Evolutionary conservation across 2,329 filamentous ascomycete species (phyloP), one percentile per base, ranked within the genome.

Genomic region (Cladosporium sp.): DNA sequence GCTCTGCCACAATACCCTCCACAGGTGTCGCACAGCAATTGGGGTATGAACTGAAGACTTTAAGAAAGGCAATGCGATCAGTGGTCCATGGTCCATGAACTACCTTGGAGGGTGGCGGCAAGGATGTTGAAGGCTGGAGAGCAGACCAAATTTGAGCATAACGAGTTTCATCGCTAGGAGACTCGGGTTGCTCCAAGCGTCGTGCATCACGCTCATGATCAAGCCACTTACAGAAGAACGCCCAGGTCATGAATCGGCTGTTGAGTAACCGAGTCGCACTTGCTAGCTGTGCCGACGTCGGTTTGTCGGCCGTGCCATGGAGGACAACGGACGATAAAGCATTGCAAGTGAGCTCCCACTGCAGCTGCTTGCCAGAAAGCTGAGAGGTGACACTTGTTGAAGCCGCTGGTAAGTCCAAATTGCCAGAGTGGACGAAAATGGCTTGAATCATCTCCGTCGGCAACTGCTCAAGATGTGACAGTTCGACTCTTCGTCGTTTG

Each of bases 401-500:
- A 8, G 62, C 61, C 18, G 63, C 37, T 3, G 66, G 63, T 8
- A 70, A 55, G 33, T 64, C 60, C 33, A 66, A 46, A 43, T 68
- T 70, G 28, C 54, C 59, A 18, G 61, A 62, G 32, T 56, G 58
- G 10, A 63, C 56, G 44, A 69, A 70, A 34, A 70, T 68, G 16
- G 58, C 52, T 48, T 69, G 65, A 32, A 69, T 42, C 11, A 70
- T 60, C 50, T 70, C 68, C 6, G 61, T 60, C n/a, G 68, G 68
- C 18, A 69, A 51, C 38, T 62, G 55, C 46, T 70, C 67, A 32
- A 70, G 54, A n/a, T 49, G 42, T 43, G 66, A 60, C 19, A 65
- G 43, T 1, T 54, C 49, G 14, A 53, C 9, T 19, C 33, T 43
- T 28, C 43, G 34, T 16, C 49, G 49, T 41, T 52, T 52, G 2